A percentile compares a stretch with the other conserved stretches of the same genome.
These are phyloP conservation scores for Ceratobasidium sp. DNA, from an alignment of 1,284 basidiomycete genomes.

Conservation along the genomic window DNA sequence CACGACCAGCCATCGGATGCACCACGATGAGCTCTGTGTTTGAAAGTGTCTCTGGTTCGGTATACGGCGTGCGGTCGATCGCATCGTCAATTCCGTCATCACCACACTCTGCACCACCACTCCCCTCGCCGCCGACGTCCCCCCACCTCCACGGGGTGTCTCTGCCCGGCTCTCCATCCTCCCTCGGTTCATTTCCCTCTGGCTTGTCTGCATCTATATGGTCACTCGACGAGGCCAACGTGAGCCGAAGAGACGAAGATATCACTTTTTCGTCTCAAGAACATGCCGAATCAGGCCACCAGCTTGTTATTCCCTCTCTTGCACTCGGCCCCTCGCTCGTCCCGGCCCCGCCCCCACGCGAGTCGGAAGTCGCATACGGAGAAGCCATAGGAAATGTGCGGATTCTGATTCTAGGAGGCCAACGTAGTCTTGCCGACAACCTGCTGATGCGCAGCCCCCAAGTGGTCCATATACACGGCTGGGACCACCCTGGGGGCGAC, in stretches of 20 bases:
- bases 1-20: slow-evolving; percentile 20
- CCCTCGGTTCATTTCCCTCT: slow-evolving; percentile 25
- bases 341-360: slow-evolving; percentile 11
- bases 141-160: slow-evolving; percentile 25
- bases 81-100: slow-evolving; percentile 20
- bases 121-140: slow-evolving; percentile 33
- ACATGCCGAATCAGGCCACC: slow-evolving; percentile 34
- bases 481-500: slow-evolving; percentile 33
- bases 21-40: slow-evolving; percentile 9
- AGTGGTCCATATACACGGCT: slow-evolving; percentile 32
- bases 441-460: slow-evolving; percentile 33
- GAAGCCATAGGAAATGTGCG: slow-evolving; percentile 35
- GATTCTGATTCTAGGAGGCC: slow-evolving; percentile 36
- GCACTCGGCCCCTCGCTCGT: slow-evolving; percentile 28
- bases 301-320: slow-evolving; percentile 38
- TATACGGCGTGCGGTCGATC: slow-evolving; percentile 27
- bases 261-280: slow-evolving; percentile 37
- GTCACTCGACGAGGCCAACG: slow-evolving; percentile 21
- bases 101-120: slow-evolving; percentile 20
- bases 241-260: slow-evolving; percentile 7
- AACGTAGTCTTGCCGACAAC: slow-evolving; percentile 35
- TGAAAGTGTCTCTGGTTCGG: slow-evolving; percentile 19
- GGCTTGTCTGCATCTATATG: slow-evolving; percentile 26
- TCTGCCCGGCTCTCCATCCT: slow-evolving; percentile 21
- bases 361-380: slow-evolving; percentile 18